These are phyloP conservation scores for Phalaenopsis aphrodite DNA, from an alignment of 106 monocot genomes.

Conservation along the genomic window DNA sequence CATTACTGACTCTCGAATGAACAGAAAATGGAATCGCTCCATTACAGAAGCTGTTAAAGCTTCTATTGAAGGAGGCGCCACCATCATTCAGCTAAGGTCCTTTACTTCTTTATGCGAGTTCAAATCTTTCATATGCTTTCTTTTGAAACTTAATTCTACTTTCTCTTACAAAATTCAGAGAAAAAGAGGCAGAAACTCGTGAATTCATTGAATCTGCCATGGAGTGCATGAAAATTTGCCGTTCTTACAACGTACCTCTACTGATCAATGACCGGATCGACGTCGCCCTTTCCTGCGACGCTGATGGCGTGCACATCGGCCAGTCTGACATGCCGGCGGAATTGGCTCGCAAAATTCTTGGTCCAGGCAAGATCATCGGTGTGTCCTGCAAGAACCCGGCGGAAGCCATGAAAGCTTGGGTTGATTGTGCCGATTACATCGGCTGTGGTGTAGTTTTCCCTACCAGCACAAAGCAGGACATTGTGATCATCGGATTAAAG, in stretches of 20 bases:
- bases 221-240: constrained; percentile 69
- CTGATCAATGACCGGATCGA: constrained; percentile 89
- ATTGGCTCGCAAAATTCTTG: constrained; percentile 49
- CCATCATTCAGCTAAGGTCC: constrained; percentile 88
- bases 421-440: constrained; percentile 83
- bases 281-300: constrained; percentile 82
- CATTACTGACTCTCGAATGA: constrained; percentile 93
- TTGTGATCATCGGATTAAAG: constrained; percentile 56
- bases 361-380: constrained; percentile 76
- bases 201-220: constrained; percentile 61
- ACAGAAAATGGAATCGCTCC: constrained; percentile 81
- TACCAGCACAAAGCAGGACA: constrained; percentile 71
- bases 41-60: constrained; percentile 72
- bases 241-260: constrained; percentile 46
- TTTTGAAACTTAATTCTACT: not conserved
- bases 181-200: constrained; percentile 71
- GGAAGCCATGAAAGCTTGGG: constrained; percentile 65
- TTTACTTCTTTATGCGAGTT: not conserved
- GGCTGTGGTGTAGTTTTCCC: constrained; percentile 93
- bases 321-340: constrained; percentile 81
- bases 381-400: constrained; percentile 79
- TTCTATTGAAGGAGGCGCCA: constrained; percentile 88
- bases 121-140: not conserved
- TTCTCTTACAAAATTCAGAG: constrained; percentile 35
- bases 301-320: constrained; percentile 93